Base-by-base conservation (phyloP, 805 yeast species). In the Ogataea pini region DNA sequence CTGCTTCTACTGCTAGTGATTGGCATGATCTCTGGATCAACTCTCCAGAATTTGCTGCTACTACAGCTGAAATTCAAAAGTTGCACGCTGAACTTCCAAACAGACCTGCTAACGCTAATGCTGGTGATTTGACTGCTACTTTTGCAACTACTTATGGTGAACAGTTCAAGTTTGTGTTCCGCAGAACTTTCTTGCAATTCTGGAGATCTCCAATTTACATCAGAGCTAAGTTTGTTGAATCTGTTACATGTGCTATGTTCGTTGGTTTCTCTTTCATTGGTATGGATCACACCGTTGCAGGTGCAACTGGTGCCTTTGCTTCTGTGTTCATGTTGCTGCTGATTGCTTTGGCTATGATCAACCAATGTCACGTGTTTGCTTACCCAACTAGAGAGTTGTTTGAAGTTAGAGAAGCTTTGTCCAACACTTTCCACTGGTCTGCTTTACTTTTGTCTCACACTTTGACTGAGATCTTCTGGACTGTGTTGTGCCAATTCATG, bases 391-490 rank as follows among this genome's bases (percentile, higher is more conserved):
- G 89, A 61, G 85, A 80, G 44, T 64, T 84, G 36, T 85, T 68
- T 57, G 90, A 85, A 67, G 86, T 78, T 9, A 76, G 91, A 62
- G 91, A 85, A 61, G 73, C 80, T 20, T 73, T 82, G 44, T 81
- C 87, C 6, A 85, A 83, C 60, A 85, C 87, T 43, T 85, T 80
- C 72, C 85, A 82, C 57, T 85, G 90, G 90, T 71, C 81, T 31
- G 63, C 77, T 36, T 67, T 85, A 64, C 60, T 83, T 36, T 42
- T 82, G 14, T 68, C 83, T 1, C 82, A 82, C 56, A 70, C 75
- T 42, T 46, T 78, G n/a, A 69, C 73, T 48, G 91, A 85, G 63
- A 62, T 82, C 14, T 87, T 86, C 16, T 85, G 82, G 71, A 78
- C 79, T 43, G 55, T 74, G 29, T 49, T 76, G 32, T 69, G 72